Percentiles rank a stretch among this genome's conserved stretches.
These are phyloP conservation scores for Geoglossum glabrum DNA, from an alignment of 495 filamentous ascomycete species.

Conservation along the genomic window DNA sequence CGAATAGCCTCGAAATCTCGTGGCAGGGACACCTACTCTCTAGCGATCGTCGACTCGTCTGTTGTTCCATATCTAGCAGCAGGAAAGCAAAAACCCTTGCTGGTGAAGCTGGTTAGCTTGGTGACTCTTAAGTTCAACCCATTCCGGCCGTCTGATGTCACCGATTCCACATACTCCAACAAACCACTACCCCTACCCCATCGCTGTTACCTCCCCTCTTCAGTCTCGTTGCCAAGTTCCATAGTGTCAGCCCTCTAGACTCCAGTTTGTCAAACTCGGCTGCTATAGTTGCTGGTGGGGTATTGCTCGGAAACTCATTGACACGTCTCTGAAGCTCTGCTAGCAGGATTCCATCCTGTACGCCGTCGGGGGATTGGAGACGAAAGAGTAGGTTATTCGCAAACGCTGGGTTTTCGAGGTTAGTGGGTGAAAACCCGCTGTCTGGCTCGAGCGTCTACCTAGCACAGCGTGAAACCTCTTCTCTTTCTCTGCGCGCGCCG, in stretches of 20 bases:
- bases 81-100: constrained; percentile 49
- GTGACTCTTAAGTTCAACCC: background rate
- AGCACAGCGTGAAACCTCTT: constrained; percentile 12
- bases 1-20: background rate
- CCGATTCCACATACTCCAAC: constrained; percentile 5
- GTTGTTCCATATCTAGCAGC: constrained; percentile 42
- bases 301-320: constrained; percentile 5
- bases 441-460: constrained; percentile 1
- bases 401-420: background rate
- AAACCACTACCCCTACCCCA: constrained; percentile 7
- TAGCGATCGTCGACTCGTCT: constrained; percentile 15
- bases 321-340: constrained; percentile 12
- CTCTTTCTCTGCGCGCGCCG: constrained; percentile 9
- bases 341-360: constrained; percentile 7
- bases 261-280: constrained; percentile 17
- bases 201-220: constrained; percentile 11
- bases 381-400: background rate
- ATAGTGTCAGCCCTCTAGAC: constrained; percentile 25
- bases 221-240: constrained; percentile 45
- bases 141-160: too few relatives aligned
- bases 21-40: constrained; percentile 8
- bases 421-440: background rate
- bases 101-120: constrained; percentile 7
- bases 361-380: constrained; percentile 3
- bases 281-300: background rate